Evolutionary conservation across 2,329 filamentous ascomycete genomes (phyloP), one percentile per base, ranked within the genome.

Genomic region (Monilinia polystroma): DNA sequence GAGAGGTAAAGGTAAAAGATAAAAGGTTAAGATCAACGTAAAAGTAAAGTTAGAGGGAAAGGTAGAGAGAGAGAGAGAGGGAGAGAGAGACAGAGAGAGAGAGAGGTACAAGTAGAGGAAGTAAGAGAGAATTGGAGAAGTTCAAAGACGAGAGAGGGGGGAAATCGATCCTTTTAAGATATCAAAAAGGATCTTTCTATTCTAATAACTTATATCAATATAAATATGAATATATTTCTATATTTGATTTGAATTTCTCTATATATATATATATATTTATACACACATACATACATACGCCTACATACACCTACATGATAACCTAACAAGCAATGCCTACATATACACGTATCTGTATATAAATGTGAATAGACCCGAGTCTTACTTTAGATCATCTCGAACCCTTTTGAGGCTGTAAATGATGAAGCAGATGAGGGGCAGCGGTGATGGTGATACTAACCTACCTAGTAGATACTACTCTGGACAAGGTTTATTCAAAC

Each of bases 341-440:
- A 35, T 35, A 35, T 35, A 35, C 32, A 35, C 32, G 32, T 35
- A 35, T 35, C 32, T 35, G 32, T 35, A 6, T 6, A 35, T 8
- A 35, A 35, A 35, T 35, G 29, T 60, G 57, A 60, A 49, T 35
- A 60, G 57, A 60, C 57, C 58, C 58, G 58, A 60, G 58, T 60
- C 51, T 62, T 51, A 10, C 23, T 51, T 26, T 47, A 45, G 51
- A 32, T 23, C 11, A 51, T 51, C 47, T 51, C n/a, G n/a, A 23
- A 51, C 29, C 23, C 32, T 29, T 29, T 23, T 49, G 58, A 26
- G n/a, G 43, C 43, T 60, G 58, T 29, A 38, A 60, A 23, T 51
- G 47, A 23, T 51, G 47, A 51, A 20, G 47, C 20, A 7, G n/a
- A 20, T 38, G 58, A 60, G 58, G 58, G 58, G 58, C 45, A 47